Evolutionary conservation across 257 asterid species (phyloP), one percentile per base, ranked within the genome.

Genomic region (Primulina tabacum): DNA sequence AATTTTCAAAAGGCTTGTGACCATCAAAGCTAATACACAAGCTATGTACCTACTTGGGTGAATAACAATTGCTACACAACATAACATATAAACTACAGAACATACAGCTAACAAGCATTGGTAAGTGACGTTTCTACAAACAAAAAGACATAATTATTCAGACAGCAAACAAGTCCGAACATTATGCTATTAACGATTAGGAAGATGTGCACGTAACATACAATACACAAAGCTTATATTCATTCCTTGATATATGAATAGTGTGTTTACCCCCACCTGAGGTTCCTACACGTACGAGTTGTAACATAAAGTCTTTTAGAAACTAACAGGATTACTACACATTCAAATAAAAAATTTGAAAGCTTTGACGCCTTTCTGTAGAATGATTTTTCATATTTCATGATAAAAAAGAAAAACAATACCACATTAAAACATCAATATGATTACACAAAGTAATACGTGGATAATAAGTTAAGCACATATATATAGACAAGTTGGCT

Each of bases 71-170:
- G 6, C 12, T 33, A 8, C 16, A 73, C 33, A 29, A 28, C 53
- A 65, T 30, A 43, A 12, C 6, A 40, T 40, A 3, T 47, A 50
- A 43, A 50, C 2, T 50, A 50, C 56, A 50, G 56, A 50, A 65
- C 59, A 30, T 40, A 43, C 33, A 62, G 26, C 24, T 16, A 0
- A 40, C 37, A 29, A 53, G 50, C 20, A n/a, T 14, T 61, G 52
- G 70, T 14, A 1, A 18, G 32, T 9, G 67, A n/a, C 29, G 62
- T 34, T 47, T 59, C 10, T 43, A 11, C 53, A 67, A 34, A 59
- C 67, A 29, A 58, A 60, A 35, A 62, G 35, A 66, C 28, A 1
- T n/a, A 53, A 35, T 55, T 50, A 60, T 37, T 28, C 60, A n/a
- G 20, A 33, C 24, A 50, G 43, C 70, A 21, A 50, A 14, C 8